phyloP scores from a whole-genome alignment of 139 green algal species.

The Eudorina sp. region DNA sequence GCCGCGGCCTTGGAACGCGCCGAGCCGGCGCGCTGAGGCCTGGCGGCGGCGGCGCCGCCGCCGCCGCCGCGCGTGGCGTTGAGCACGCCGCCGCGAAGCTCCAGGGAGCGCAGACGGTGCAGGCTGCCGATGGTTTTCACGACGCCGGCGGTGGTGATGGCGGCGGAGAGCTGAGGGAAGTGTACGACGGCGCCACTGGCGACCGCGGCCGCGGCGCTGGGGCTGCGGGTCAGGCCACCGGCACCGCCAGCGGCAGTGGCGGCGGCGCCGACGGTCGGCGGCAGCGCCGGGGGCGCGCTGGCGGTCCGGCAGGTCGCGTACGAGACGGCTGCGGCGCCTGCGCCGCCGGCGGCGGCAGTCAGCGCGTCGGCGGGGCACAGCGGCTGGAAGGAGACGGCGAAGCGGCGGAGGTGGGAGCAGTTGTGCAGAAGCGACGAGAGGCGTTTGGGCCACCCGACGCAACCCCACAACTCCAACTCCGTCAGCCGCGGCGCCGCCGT shows the following conservation, averaged over 20 bases:
- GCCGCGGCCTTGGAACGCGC: background rate
- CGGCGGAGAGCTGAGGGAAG: background rate
- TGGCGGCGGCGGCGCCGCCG: background rate
- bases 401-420: background rate
- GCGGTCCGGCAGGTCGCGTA: too few relatives aligned
- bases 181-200: background rate
- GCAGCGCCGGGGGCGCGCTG: too few relatives aligned
- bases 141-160: background rate
- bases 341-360: too few relatives aligned
- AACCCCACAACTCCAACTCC: background rate
- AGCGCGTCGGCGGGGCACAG: too few relatives aligned
- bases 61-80: background rate
- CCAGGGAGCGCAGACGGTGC: slow-evolving; percentile 2
- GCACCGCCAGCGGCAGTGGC: background rate
- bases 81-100: background rate
- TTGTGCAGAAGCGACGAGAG: background rate
- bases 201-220: background rate
- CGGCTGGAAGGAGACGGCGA: background rate
- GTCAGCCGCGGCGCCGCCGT: slow-evolving; percentile 2
- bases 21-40: background rate
- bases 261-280: background rate
- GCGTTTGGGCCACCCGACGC: slow-evolving; percentile 8
- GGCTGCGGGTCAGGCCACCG: background rate
- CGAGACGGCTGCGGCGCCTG: too few relatives aligned
- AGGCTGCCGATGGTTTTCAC: background rate